Base-by-base conservation (phyloP, 2,329 filamentous ascomycete species). In the Diaporthe humulicola region DNA sequence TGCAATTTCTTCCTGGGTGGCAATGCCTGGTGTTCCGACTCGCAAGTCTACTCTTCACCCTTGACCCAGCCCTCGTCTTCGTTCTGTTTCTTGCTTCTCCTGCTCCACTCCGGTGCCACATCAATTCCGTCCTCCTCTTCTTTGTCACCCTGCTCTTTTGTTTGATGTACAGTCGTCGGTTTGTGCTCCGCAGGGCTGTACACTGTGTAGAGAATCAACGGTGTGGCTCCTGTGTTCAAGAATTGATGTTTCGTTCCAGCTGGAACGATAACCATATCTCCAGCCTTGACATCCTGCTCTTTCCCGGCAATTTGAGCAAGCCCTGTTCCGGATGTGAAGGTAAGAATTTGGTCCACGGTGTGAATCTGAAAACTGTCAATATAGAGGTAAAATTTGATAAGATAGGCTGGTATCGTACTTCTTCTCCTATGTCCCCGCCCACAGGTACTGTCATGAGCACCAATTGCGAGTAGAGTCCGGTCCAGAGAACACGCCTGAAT, bases 221-320 rank as follows among this genome's bases (percentile, higher is more conserved):
- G 90, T 67, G 87, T 86, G 0, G 88, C 85, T 1, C 91, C 90
- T 3, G 85, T 90, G 74, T 92, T 93, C 67, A 92, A 83, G 80
- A 93, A 93, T 79, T 93, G 90, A 80, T 93, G 91, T 81, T 91
- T 89, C 2, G 91, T 93, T 0, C 91, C 91, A 0, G 91, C 91
- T 0, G 91, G 91, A 3, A 93, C 91, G 56, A 83, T 80, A 9
- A 84, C 81, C 74, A 84, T 81, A 54, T 84, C 82, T 19, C 83
- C 82, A 0, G 81, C 82, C 57, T 82, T 82, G 33, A 85, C 83
- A 36, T 84, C 81, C 73, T 92, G 90, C 70, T 92, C 88, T 71
- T 89, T 89, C 1, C 90, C 90, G 22, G 86, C 88, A 6, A 93
- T 87, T 3, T 88, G 91, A 1, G 90, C 90, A 36, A 89, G 87